Evolutionary conservation across 2,329 filamentous ascomycete genomes (phyloP).

Genomic region (Ophiostoma himal-ulmi): DNA sequence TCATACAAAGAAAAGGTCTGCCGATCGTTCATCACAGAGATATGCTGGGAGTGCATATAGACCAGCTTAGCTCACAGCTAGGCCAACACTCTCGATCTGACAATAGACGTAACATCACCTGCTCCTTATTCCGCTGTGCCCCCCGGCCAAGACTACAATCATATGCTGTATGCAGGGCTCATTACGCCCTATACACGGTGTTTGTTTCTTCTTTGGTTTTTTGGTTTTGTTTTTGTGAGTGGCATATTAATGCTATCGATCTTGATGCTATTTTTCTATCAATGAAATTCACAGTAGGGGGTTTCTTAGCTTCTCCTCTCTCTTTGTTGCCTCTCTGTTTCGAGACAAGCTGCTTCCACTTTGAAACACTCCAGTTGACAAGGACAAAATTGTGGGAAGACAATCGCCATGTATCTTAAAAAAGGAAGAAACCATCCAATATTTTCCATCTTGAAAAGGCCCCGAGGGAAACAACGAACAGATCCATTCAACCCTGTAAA

Average conservation of each 20-base stretch:
- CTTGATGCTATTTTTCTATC: background rate
- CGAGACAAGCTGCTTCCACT: background rate
- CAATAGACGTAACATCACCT: constrained; percentile 9
- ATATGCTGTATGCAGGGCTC: background rate
- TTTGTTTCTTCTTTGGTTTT: background rate
- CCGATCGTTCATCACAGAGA: background rate
- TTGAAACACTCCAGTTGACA: constrained; percentile 8
- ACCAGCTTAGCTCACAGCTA: background rate
- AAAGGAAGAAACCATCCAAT: background rate
- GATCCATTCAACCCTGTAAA: background rate
- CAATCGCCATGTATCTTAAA: background rate
- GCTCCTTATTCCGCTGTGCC: constrained; percentile 8
- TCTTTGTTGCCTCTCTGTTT: constrained; percentile 9
- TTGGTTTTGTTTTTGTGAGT: background rate
- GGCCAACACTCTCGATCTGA: background rate
- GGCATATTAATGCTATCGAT: background rate
- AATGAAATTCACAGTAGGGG: background rate
- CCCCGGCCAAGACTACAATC: background rate
- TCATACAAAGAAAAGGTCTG: too few species aligned
- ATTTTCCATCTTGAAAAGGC: background rate
- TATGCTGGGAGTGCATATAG: background rate
- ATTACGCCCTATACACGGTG: background rate
- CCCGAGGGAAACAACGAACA: constrained; percentile 10
- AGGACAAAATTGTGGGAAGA: background rate
- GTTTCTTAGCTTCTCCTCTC: background rate